Percentiles rank a stretch among this genome's conserved stretches.
phyloP scores from a whole-genome alignment of 345 rosid species.

The Conringia planisiliqua region DNA sequence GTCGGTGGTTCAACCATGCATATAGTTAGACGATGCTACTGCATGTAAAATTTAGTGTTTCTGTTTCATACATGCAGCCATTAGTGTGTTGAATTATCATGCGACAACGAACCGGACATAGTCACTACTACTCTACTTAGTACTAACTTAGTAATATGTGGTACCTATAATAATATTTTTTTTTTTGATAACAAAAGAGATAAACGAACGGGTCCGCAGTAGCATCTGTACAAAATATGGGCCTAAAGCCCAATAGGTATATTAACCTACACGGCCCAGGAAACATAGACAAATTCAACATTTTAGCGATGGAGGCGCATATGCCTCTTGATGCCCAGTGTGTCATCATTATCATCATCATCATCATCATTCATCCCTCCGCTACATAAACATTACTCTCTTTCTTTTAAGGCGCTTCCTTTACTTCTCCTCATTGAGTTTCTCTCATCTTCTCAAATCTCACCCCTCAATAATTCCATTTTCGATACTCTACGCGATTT shows the following conservation, averaged over 20 bases:
- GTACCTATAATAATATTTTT: no score
- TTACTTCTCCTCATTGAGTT: neutral
- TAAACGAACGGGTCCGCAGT: neutral
- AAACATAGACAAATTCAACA: neutral
- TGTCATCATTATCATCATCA: neutral
- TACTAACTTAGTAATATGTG: no score
- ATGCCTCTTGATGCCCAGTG: slow-evolving; percentile 13
- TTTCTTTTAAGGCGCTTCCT: neutral
- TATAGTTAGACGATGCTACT: neutral
- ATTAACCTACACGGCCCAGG: neutral
- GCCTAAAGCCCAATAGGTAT: slow-evolving; percentile 10
- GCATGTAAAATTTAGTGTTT: neutral
- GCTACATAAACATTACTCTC: neutral
- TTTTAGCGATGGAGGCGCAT: slow-evolving; percentile 13
- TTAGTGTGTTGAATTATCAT: neutral
- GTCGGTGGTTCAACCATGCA: neutral
- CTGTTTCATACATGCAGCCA: neutral
- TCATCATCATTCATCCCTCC: neutral
- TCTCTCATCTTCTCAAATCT: slow-evolving; percentile 2
- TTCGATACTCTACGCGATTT: neutral
- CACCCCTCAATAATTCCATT: neutral
- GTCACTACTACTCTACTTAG: no score
- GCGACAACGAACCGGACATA: neutral
- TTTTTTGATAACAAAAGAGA: no score
- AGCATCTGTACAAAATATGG: neutral